Conservation (phyloP, 78 protist genomes). For the Chrysochromulina parva region DNA sequence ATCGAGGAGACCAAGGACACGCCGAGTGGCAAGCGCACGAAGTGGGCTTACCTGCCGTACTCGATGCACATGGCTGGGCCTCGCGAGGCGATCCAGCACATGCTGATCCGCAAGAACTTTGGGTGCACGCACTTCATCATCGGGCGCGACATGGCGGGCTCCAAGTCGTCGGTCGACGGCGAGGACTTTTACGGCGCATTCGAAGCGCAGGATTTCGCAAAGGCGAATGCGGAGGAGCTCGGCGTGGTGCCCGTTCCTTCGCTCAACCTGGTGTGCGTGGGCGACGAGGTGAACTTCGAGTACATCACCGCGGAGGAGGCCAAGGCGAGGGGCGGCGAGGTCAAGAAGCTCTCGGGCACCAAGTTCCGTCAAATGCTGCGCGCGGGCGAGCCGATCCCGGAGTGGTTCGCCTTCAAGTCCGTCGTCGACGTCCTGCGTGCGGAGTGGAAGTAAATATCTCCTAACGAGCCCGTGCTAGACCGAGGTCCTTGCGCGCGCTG, state of each 20-base stretch:
- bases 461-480: too few relatives aligned
- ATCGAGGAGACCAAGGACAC: conserved; percentile 46
- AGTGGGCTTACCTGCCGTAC: conserved; percentile 69
- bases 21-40: background rate
- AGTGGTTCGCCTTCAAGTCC: conserved; percentile 93
- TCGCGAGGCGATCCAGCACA: conserved; percentile 94
- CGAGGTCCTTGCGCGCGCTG: too few relatives aligned
- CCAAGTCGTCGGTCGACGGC: conserved; percentile 52
- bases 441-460: conserved; percentile 7
- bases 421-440: conserved; percentile 82
- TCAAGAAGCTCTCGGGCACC: conserved; percentile 65
- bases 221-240: conserved; percentile 63
- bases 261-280: conserved; percentile 79
- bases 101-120: conserved; percentile 91
- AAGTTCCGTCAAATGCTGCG: conserved; percentile 60
- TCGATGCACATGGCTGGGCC: conserved; percentile 83
- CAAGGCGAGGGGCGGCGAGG: conserved; percentile 65
- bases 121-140: conserved; percentile 93
- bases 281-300: conserved; percentile 49
- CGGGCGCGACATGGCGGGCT: conserved; percentile 96
- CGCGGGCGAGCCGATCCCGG: conserved; percentile 88
- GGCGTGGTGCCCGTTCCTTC: conserved; percentile 81
- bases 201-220: conserved; percentile 70
- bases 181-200: conserved; percentile 80
- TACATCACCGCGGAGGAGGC: conserved; percentile 35